phyloP scores from a whole-genome alignment of 805 yeast genomes.

The Kregervanrija pseudodelftensis region DNA sequence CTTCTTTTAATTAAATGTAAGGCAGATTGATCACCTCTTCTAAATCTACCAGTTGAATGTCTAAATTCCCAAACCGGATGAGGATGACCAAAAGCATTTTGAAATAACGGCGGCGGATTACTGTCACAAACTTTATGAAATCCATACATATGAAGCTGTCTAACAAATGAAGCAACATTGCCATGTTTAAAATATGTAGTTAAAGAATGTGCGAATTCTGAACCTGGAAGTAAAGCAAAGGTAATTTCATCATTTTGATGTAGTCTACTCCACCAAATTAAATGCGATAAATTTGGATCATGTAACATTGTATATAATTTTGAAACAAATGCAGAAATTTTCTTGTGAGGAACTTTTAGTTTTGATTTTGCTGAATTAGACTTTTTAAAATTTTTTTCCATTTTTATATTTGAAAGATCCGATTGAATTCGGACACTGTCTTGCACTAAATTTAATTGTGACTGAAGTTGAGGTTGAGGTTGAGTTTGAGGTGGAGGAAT shows the following conservation, averaged over 20 bases:
- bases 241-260: conserved; percentile 39
- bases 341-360: conserved; percentile 17
- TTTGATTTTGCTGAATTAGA: background rate
- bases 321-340: conserved; percentile 57
- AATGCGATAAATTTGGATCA: conserved; percentile 42
- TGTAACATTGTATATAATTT: conserved; percentile 57
- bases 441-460: too few relatives aligned
- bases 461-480: too few relatives aligned
- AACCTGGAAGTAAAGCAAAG: conserved; percentile 58
- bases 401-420: background rate
- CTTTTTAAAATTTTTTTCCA: background rate
- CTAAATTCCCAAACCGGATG: conserved; percentile 50
- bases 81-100: background rate
- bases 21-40: conserved; percentile 38
- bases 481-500: too few relatives aligned
- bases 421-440: background rate
- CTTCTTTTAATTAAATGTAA: conserved; percentile 42
- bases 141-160: conserved; percentile 95
- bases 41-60: conserved; percentile 44
- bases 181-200: conserved; percentile 89
- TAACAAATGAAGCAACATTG: conserved; percentile 85
- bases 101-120: conserved; percentile 6
- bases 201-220: conserved; percentile 52
- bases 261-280: conserved; percentile 60
- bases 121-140: conserved; percentile 72